Evolutionary conservation across 2,329 filamentous ascomycete species (phyloP), one percentile per base, ranked within the genome.

Genomic region (Penicillium psychrosexuale): DNA sequence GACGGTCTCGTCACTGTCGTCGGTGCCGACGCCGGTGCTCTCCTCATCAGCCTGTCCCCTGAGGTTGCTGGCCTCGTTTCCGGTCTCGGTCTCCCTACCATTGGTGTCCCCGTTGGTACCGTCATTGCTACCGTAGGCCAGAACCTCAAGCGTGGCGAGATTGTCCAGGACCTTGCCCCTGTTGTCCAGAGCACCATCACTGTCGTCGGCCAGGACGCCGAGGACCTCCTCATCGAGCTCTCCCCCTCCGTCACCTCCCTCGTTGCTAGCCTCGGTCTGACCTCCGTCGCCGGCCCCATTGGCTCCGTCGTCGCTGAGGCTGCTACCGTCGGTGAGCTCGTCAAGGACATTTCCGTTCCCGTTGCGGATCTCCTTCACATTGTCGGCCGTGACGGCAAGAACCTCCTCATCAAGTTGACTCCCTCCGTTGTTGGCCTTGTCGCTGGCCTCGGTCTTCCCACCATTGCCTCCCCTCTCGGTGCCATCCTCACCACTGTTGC

Each of bases 1-100:
- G 61, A 71, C n/a, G 56, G 57, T 36, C 64, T 70, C 28, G 62
- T 72, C 39, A 70, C 66, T 44, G 66, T 70, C 50, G 61, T 69
- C 47, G 63, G 65, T 36, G 57, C 66, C 57, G 68, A 71, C 36
- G 63, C 55, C 13, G 58, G 61, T 53, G 63, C 60, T 58, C 67
- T 72, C 37, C 65, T 71, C 46, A 62, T 71, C 49, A 47, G 62
- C 48, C 69, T 71, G 47, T 64, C 66, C 58, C 57, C 67, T 36
- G 55, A 60, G 27, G 61, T 71, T 22, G 56, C 63, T 40, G 61
- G 57, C 43, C 64, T 70, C 42, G 54, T 71, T 19, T 61, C 62
- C 19, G 63, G 66, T 24, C 65, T 71, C 17, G 63, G 68, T 43
- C 69, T 70, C 45, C 64, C 69, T 47, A 44, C 42, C 46, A 52